Percentiles rank a stretch among this genome's conserved stretches.
phyloP scores from a whole-genome alignment of 2,329 filamentous ascomycete genomes.

The Talaromyces rugulosus region DNA sequence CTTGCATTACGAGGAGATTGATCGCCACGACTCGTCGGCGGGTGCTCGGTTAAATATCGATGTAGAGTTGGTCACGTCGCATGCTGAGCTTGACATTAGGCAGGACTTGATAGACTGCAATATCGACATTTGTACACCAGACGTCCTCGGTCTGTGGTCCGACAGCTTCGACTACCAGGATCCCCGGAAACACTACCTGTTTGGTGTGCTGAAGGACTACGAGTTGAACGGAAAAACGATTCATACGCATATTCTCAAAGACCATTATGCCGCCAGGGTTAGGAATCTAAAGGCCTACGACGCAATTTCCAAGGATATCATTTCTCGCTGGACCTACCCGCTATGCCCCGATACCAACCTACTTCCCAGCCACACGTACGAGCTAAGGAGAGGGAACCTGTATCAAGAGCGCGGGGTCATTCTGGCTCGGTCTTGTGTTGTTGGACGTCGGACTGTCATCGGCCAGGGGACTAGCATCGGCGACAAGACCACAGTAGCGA shows the following conservation, averaged over 20 bases:
- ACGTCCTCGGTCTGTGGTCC: conserved; percentile 90
- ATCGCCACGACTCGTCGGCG: conserved; percentile 57
- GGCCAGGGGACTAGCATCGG: conserved; percentile 74
- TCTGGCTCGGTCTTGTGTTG: conserved; percentile 65
- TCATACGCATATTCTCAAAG: conserved; percentile 77
- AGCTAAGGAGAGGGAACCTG: conserved; percentile 62
- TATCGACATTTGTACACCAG: conserved; percentile 95
- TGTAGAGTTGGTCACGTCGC: conserved; percentile 68
- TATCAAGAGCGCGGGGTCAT: conserved; percentile 77
- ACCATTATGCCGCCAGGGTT: conserved; percentile 82
- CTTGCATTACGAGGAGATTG: conserved; percentile 90
- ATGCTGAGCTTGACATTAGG: conserved; percentile 74
- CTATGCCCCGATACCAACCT: conserved; percentile 87
- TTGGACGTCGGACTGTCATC: conserved; percentile 67
- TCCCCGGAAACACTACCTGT: conserved; percentile 80
- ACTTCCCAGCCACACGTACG: conserved; percentile 71
- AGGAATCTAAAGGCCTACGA: conserved; percentile 87
- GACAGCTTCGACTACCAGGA: conserved; percentile 97
- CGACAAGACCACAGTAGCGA: conserved; percentile 63
- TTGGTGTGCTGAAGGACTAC: conserved; percentile 92
- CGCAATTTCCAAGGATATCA: conserved; percentile 79
- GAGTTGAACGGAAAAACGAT: conserved; percentile 97
- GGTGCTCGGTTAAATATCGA: conserved; percentile 62
- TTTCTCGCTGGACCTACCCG: conserved; percentile 82
- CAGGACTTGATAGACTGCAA: conserved; percentile 88